Percentiles rank a stretch among this genome's conserved stretches.
Evolutionary conservation across 2,329 filamentous ascomycete genomes (phyloP).

Genomic region (Penicillium olsonii): DNA sequence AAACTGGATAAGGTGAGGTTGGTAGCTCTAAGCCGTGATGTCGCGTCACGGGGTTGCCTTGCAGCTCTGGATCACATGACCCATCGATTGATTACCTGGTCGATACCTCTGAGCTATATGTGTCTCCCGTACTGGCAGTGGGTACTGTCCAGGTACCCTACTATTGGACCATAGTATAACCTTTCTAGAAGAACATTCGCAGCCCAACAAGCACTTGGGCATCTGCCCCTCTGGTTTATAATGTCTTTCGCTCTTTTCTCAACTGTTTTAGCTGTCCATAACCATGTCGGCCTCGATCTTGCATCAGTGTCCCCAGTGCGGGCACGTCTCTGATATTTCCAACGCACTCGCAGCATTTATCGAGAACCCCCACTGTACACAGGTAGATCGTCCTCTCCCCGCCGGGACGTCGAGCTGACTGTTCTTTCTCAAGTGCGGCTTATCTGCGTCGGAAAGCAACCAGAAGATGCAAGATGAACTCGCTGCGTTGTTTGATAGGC

Average conservation of each 20-base stretch:
- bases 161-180: background rate
- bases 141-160: background rate
- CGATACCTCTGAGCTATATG: background rate
- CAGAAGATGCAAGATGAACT: constrained; percentile 79
- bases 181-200: constrained; percentile 3
- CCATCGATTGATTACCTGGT: background rate
- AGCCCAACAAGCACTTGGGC: constrained; percentile 23
- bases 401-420: constrained; percentile 19
- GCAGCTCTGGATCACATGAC: constrained; percentile 23
- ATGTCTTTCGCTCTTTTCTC: background rate
- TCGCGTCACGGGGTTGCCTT: constrained; percentile 38
- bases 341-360: constrained; percentile 37
- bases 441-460: constrained; percentile 45
- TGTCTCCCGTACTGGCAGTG: background rate
- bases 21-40: constrained; percentile 26
- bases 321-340: constrained; percentile 40
- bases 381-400: constrained; percentile 38
- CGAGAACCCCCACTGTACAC: constrained; percentile 41
- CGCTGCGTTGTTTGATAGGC: constrained; percentile 73
- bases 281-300: constrained; percentile 40
- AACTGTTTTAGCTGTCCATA: background rate
- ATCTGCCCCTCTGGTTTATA: constrained; percentile 8
- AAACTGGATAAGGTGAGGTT: constrained; percentile 10
- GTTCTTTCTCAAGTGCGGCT: constrained; percentile 40
- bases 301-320: constrained; percentile 43